Base-by-base conservation (phyloP, 2,329 filamentous ascomycete genomes). In the Aureobasidium subglaciale region DNA sequence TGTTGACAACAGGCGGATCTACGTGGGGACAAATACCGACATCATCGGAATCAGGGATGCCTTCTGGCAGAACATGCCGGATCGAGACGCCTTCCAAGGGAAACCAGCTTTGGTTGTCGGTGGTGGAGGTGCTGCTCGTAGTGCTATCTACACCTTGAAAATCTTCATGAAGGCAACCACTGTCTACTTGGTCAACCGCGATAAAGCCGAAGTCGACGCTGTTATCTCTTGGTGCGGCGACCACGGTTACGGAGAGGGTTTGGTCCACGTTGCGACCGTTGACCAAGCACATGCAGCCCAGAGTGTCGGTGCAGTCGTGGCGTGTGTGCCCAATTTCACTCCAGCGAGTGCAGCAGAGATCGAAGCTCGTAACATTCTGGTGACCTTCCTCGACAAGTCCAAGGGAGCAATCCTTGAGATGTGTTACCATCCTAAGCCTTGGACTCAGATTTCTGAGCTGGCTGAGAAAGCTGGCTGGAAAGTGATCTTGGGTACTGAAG, bases 21-120 rank as follows among this genome's bases (percentile, higher is more conserved):
- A 82, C 9, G 83, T 86, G 69, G 88, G 88, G 52, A 86, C 87
- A 38, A 91, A 93, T 73, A 92, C 88, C 4, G 88, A 92, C 70
- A 86, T 86, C 57, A 78, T 90, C 56, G 88, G 88, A 25, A 84
- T 92, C 59, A 79, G 86, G 20, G 86, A 91, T 65, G 81, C 85
- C 2, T 87, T 92, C 63, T 68, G 71, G 45, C 38, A 25, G 3
- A 25, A n/a, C 20, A 22, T 25, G 70, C 78, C 10, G n/a, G n/a
- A n/a, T 73, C 75, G 6, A 16, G 15, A 15, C 67, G 20, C 72
- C 41, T 82, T 82, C 64, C 76, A 80, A 62, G 75, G 76, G 58
- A 77, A 79, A 25, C 86, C 87, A 0, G 88, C 80, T 1, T 76
- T 92, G 58, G 83, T 92, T 18, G 78, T 92, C 40, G 88, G 88